Percentiles rank a stretch among this genome's conserved stretches.
Conservation (phyloP, 2,329 filamentous ascomycete genomes). For the Fusarium bactridioides region DNA sequence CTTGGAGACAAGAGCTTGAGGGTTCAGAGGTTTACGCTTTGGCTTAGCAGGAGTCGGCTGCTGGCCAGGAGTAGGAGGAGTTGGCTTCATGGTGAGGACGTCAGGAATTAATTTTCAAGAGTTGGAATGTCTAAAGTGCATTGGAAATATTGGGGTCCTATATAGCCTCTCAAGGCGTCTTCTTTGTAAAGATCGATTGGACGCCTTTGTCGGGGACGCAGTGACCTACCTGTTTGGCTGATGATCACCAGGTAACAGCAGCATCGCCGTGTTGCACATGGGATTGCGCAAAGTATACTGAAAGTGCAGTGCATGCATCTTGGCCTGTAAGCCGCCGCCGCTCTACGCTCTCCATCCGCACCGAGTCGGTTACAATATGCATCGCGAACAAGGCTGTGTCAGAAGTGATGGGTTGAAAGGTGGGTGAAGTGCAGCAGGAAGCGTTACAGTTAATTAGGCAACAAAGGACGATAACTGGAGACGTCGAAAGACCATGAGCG, state of each 20-base stretch:
- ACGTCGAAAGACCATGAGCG: neutral
- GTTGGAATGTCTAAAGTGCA: neutral
- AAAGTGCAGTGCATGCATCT: constrained; percentile 4
- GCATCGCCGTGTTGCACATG: constrained; percentile 21
- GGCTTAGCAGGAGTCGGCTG: constrained; percentile 7
- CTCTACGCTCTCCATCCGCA: constrained; percentile 1
- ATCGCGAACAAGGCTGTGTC: constrained; percentile 16
- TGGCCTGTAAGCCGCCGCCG: constrained; percentile 15
- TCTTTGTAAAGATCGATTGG: constrained; percentile 6
- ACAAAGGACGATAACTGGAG: constrained; percentile 8
- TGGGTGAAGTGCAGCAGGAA: constrained; percentile 21
- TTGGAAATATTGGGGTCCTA: neutral
- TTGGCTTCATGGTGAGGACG: constrained; percentile 19
- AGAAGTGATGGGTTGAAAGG: constrained; percentile 4
- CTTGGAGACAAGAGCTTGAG: constrained; percentile 51
- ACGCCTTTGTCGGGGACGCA: constrained; percentile 11
- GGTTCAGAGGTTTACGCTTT: constrained; percentile 39
- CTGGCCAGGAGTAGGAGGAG: constrained; percentile 1
- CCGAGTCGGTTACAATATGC: constrained; percentile 6
- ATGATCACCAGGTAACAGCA: constrained; percentile 17
- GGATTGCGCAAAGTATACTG: constrained; percentile 12
- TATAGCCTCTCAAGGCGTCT: constrained; percentile 7
- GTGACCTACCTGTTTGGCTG: neutral
- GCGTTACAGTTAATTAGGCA: constrained; percentile 15
- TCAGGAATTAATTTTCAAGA: neutral